phyloP scores from a whole-genome alignment of 73 alveolate species.

The Uronychia binucleata region DNA sequence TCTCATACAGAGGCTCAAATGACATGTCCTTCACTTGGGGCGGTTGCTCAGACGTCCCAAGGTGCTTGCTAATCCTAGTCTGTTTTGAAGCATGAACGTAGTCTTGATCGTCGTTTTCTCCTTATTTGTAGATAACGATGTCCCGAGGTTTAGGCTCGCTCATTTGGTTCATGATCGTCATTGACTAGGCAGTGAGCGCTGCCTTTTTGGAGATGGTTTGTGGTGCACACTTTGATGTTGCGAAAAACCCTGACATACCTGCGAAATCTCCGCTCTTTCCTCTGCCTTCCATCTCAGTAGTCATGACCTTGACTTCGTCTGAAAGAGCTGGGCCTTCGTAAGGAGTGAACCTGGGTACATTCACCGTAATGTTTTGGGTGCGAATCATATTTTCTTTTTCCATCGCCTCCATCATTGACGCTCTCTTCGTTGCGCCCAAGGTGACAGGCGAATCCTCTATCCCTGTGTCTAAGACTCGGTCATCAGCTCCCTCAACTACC shows the following conservation, averaged over 20 bases:
- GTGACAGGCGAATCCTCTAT: background rate
- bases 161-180: background rate
- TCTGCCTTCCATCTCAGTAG: too few species aligned
- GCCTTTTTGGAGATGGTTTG: too few species aligned
- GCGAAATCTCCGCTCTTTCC: background rate
- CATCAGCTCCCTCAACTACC: background rate
- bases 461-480: background rate
- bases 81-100: background rate
- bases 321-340: background rate
- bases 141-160: background rate
- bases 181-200: too few species aligned
- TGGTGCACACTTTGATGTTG: too few species aligned
- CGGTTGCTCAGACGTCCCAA: background rate
- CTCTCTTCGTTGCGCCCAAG: background rate
- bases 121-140: background rate
- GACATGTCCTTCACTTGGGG: background rate
- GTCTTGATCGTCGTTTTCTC: background rate
- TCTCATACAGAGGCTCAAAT: constrained; percentile 18
- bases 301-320: background rate
- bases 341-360: background rate
- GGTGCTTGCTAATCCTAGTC: background rate
- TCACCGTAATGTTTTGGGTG: background rate
- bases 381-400: background rate
- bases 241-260: background rate
- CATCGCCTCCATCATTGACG: background rate